phyloP scores from a whole-genome alignment of 108 stramenopile species.

The Tribonema minus region DNA sequence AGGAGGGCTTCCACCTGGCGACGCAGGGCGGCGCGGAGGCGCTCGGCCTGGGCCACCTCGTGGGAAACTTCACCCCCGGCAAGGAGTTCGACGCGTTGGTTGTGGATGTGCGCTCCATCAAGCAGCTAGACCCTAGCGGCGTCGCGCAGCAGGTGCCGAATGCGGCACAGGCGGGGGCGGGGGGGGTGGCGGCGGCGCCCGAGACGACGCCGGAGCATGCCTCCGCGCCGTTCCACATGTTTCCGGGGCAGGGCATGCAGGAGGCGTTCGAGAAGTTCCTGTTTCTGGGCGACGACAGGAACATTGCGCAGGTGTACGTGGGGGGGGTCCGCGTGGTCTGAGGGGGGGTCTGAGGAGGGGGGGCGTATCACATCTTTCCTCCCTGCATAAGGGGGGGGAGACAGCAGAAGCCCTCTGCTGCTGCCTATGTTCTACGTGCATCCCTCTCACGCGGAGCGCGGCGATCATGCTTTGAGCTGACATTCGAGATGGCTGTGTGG shows the following conservation, averaged over 20 bases:
- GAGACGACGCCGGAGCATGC: neutral
- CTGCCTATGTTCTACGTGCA: too few relatives aligned
- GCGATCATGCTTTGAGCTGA: too few relatives aligned
- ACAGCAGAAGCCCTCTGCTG: too few relatives aligned
- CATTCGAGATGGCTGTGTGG: too few relatives aligned
- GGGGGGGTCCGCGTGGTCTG: slow-evolving; percentile 40
- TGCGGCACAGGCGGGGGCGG: neutral
- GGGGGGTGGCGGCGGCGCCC: neutral
- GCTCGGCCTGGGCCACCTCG: slow-evolving; percentile 49
- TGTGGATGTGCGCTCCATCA: too few relatives aligned
- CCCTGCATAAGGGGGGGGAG: too few relatives aligned
- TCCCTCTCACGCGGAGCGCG: too few relatives aligned
- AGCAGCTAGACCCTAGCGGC: too few relatives aligned
- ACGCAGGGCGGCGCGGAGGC: slow-evolving; percentile 68
- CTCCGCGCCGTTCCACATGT: slow-evolving; percentile 47
- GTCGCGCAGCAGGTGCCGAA: too few relatives aligned
- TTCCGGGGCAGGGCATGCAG: slow-evolving; percentile 42
- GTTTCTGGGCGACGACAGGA: slow-evolving; percentile 59
- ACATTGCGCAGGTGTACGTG: slow-evolving; percentile 50
- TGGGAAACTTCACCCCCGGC: slow-evolving; percentile 63
- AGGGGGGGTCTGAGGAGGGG: too few relatives aligned
- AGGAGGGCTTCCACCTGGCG: slow-evolving; percentile 65
- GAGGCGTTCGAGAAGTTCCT: slow-evolving; percentile 56
- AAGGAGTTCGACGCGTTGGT: slow-evolving; percentile 62
- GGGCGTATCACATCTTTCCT: too few relatives aligned